Evolutionary conservation across 148 eudicot species (phyloP), one percentile per base, ranked within the genome.

Genomic region (Rhododendron molle): DNA sequence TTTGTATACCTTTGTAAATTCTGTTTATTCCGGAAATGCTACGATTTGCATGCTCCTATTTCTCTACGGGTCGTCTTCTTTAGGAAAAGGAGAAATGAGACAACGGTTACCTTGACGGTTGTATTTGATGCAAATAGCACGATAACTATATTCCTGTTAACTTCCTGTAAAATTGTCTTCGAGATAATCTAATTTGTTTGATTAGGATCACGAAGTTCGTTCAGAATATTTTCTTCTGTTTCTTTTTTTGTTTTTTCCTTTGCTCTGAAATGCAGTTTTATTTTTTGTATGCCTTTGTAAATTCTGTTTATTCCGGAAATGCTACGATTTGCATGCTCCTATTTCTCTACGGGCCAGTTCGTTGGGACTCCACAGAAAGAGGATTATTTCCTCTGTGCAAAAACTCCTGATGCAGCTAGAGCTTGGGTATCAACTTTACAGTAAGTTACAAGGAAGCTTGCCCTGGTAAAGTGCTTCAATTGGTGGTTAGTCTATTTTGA

Each of bases 361-460:
- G 92, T 96, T 81, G 99, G 98, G 84, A 96, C 99, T 83, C 99
- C 99, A 28, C 99, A 96, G 89, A 96, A 90, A 72, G 95, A 95
- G 85, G 99, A 96, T 88, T 96, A 92, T 96, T 96, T 95, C 88
- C 98, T 96, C 47, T 95, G 99, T 91, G 96, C 99, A 84, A 98
- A 95, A 90, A 95, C 99, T 87, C 98, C 99, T 77, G 99, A 94
- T 78, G 97, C 99, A 79, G 93, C 99, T 85, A 94, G 87, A 90
- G 99, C 99, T 71, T 96, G 98, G 99, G 96, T 95, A 32, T 92
- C 98, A 67, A 96, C 98, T 85, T 90, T 9, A 80, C 93, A 95
- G 98, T 96, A 86, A 92, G 99, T 93, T 86, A 78, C 87, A 38
- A 38, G 40, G 40, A 38, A 38, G 40, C 40, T 38, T 38, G 40